Conservation (phyloP, 2,329 filamentous ascomycete species). For the Diplocarpon mali region DNA sequence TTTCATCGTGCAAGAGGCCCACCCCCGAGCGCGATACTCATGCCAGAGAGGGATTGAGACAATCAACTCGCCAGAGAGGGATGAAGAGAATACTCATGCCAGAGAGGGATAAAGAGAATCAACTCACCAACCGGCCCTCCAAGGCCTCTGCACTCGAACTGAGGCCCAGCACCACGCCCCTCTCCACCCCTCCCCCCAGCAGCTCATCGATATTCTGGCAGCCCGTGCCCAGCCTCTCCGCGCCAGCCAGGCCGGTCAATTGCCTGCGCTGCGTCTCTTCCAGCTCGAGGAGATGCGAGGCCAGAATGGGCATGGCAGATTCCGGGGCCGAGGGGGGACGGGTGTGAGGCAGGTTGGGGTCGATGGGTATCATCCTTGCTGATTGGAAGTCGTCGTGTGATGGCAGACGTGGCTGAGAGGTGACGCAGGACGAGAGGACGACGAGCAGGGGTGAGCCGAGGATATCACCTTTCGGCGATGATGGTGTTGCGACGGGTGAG, state of each 20-base stretch:
- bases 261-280: slow-evolving; percentile 16
- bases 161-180: slow-evolving; percentile 20
- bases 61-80: slow-evolving; percentile 18
- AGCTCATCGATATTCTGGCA: slow-evolving; percentile 21
- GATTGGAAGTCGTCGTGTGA: slow-evolving; percentile 7
- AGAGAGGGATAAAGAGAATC: background rate
- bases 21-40: background rate
- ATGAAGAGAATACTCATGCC: background rate
- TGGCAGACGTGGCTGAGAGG: background rate
- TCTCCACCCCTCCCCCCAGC: slow-evolving; percentile 16
- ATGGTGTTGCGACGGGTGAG: too few species aligned
- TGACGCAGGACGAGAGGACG: background rate
- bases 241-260: slow-evolving; percentile 6
- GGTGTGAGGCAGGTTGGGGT: slow-evolving; percentile 3
- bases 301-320: slow-evolving; percentile 19
- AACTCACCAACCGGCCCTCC: slow-evolving; percentile 23
- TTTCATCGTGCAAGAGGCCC: too few species aligned
- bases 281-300: slow-evolving; percentile 17
- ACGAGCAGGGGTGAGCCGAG: too few species aligned
- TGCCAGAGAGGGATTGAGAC: background rate
- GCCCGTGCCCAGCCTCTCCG: slow-evolving; percentile 17
- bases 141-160: slow-evolving; percentile 22
- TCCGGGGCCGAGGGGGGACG: slow-evolving; percentile 19
- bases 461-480: too few species aligned
- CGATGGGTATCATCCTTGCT: slow-evolving; percentile 12